Evolutionary conservation across 1,284 basidiomycete genomes (phyloP), one percentile per base, ranked within the genome.

Genomic region (Malassezia caprae): DNA sequence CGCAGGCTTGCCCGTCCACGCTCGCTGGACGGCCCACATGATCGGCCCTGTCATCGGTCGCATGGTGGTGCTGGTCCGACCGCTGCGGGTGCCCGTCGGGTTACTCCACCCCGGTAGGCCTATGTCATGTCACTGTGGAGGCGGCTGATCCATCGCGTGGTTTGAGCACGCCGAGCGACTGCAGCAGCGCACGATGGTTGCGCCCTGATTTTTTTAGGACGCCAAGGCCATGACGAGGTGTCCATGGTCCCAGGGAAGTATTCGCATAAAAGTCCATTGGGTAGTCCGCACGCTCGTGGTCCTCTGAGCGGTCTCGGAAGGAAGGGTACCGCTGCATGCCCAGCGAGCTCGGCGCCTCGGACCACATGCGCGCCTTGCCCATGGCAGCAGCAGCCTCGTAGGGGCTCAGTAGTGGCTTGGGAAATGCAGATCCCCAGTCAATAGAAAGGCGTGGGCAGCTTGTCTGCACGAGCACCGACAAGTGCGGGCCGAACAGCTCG

Each of bases 251-350:
- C 82, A 80, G 27, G 82, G 83, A 55, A 79, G 70, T 10, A 83
- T 85, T 88, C 41, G 82, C 81, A 68, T 96, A 98, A 75, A 96
- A 98, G 76, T 98, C 88, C 93, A 98, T 98, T 1, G 89, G 86
- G 76, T 98, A 98, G 52, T 73, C 30, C 75, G 76, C 30, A 78
- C 23, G 24, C 8, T 79, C 58, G 27, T 77, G 74, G 27, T 68
- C 77, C n/a, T 34, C 35, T n/a, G 27, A 32, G 7, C 28, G 39
- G 11, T 56, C 56, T 21, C 32, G 51, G 30, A 24, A 23, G 13
- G 28, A 60, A 8, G 67, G 67, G 7, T 52, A 63, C 11, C 68
- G 78, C 76, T 76, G 80, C 56, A 68, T 53, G 6, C 67, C 80
- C 4, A 65, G 48, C 0, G 59, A 61, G 19, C 56, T 48, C 3